Base-by-base conservation (phyloP, 2,329 filamentous ascomycete species). In the Zasmidium citrigriseum region DNA sequence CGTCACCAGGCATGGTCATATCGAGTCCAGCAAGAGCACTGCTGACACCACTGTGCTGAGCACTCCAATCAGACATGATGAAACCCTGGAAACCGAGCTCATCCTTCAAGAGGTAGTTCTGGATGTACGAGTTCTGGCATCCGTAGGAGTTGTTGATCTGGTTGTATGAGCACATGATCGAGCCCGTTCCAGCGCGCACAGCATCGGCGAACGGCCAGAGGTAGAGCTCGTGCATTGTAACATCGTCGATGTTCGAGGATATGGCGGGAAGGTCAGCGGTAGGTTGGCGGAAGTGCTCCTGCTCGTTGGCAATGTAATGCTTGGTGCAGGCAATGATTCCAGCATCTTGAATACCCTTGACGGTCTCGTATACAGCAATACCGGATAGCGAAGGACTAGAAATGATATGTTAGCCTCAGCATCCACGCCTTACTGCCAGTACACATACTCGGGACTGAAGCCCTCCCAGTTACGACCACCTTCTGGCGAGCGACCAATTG, bases 311-410 rank as follows among this genome's bases (percentile, higher is more conserved):
- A 57, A 90, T 84, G n/a, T 80, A 89, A 72, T 93, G 90, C 80
- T 93, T 93, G 48, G 89, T 88, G 68, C 89, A 92, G 60, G 92
- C 91, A 75, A 96, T 89, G 54, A 93, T 85, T 72, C 91, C 91
- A 14, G 87, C 86, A 68, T 88, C 84, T 71, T 96, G 92, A 46
- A 96, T 93, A 60, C 92, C 92, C 70, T 85, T 83, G 60, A 96
- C 83, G 1, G 88, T 90, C 70, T 89, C 82, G 38, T 85, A 85
- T 65, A 93, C 87, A 54, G 86, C 85, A 62, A 88, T 79, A 53
- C 89, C 92, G 53, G 90, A 87, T 54, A 92, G 80, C 11, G 34
- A 41, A 41, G 34, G 34, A 41, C 34, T 41, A n/a, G 7, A 16
- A 16, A 41, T 7, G 7, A 7, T 16, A n/a, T 7, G 14, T 41